Base-by-base conservation (phyloP, 2,329 filamentous ascomycete genomes). In the Coniochaeta prunicola region DNA sequence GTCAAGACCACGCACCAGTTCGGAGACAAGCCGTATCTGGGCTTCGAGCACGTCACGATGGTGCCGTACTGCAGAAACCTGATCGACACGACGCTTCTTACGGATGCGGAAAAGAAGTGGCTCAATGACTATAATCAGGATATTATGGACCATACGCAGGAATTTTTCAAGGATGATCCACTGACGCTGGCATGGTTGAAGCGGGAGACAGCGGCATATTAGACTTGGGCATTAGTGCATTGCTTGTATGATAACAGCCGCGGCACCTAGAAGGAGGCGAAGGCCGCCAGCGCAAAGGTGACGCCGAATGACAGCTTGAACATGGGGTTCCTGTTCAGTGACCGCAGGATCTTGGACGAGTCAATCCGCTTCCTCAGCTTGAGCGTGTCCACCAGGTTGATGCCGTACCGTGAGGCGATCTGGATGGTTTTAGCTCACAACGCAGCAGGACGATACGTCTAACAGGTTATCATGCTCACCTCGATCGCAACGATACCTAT, bases 41-140 rank as follows among this genome's bases (percentile, higher is more conserved):
- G 92, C 3, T 99, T 99, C 66, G 93, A 99, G 77, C 91, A 96
- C 73, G 92, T 97, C 64, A 99, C 94, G 0, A 91, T 99, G 91
- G 91, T 93, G 19, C 94, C 94, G 0, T 92, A 96, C 74, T 97
- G 93, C 75, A 84, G 87, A 61, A 97, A 91, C 62, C 77, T 99
- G 63, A 92, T 96, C 63, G 90, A 97, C 66, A 77, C 82, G 58
- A 79, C 71, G 57, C 77, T 96, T 34, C 75, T 99, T 64, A 92
- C 86, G 0, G 77, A 79, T 4, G 79, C 77, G 13, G 94, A 99
- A 77, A 90, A 88, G 76, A 75, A 82, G 61, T 99, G 93, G 90
- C 76, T 99, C 64, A 96, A 97, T 68, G 80, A 85, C 45, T 96
- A 96, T 71, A 90, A 96, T 70, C 76, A 80, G 34, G 87, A 94